phyloP scores from a whole-genome alignment of 768 basidiomycete genomes.

The Agaricus subrufescens region DNA sequence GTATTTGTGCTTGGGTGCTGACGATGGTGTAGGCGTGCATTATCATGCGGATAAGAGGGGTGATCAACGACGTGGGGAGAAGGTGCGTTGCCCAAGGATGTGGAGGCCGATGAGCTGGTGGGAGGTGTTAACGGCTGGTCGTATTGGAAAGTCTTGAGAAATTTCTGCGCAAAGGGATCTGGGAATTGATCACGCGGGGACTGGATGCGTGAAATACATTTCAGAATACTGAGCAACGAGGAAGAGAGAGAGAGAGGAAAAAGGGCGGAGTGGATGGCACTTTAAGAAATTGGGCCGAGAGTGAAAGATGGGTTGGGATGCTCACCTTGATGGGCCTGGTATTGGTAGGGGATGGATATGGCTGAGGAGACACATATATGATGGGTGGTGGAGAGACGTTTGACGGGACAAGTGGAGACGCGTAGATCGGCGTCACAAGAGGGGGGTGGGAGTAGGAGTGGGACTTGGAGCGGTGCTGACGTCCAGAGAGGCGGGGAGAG shows the following conservation, averaged over 20 bases:
- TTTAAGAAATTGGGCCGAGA: not conserved
- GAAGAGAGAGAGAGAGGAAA: slow-evolving; percentile 3
- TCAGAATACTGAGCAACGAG: slow-evolving; percentile 1
- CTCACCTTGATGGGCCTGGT: slow-evolving; percentile 20
- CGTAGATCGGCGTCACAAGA: slow-evolving; percentile 7
- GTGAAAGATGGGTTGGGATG: slow-evolving; percentile 3
- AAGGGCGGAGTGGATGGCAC: not conserved
- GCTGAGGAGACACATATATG: slow-evolving; percentile 20
- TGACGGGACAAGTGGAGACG: slow-evolving; percentile 14
- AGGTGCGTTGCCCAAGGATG: not conserved
- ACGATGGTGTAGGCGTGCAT: slow-evolving; percentile 5
- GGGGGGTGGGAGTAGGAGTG: slow-evolving; percentile 8
- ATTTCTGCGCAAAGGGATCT: not conserved
- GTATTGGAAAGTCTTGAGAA: not conserved
- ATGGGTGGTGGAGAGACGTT: slow-evolving; percentile 20
- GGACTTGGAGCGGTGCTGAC: slow-evolving; percentile 4
- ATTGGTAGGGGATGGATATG: slow-evolving; percentile 15
- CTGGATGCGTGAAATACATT: slow-evolving; percentile 8
- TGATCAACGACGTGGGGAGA: not conserved
- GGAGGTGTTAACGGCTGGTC: slow-evolving; percentile 9
- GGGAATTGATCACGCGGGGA: slow-evolving; percentile 3
- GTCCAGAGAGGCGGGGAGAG: not conserved
- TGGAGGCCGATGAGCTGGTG: not conserved
- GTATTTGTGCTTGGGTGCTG: not conserved
- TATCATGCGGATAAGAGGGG: not conserved